phyloP scores from a whole-genome alignment of 2,329 filamentous ascomycete genomes.

The Diaporthe helianthi region DNA sequence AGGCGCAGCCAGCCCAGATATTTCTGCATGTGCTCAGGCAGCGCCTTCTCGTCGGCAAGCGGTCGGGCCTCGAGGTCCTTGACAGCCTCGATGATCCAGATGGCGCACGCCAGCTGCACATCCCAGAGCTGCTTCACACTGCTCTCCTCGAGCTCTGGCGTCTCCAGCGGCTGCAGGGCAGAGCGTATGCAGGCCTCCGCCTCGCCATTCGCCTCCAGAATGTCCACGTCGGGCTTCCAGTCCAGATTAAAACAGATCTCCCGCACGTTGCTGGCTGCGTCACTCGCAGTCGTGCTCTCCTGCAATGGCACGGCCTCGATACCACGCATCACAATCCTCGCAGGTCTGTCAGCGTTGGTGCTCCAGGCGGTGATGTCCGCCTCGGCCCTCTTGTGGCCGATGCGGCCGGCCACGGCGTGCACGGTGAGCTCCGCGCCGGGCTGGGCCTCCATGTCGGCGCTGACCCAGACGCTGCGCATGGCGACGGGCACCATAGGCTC shows the following conservation, averaged over 20 bases:
- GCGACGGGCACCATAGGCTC: constrained; percentile 33
- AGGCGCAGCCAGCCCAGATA: constrained; percentile 28
- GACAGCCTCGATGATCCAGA: constrained; percentile 28
- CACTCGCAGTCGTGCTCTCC: constrained; percentile 20
- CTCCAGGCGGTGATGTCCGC: constrained; percentile 32
- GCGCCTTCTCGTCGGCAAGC: constrained; percentile 23
- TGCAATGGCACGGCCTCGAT: constrained; percentile 30
- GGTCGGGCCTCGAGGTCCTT: constrained; percentile 25
- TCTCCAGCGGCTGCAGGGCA: constrained; percentile 20
- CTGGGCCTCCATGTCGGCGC: constrained; percentile 27
- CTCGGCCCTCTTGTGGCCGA: constrained; percentile 31
- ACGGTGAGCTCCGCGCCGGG: constrained; percentile 29
- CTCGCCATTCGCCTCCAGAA: constrained; percentile 29
- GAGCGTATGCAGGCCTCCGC: constrained; percentile 26
- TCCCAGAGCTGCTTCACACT: constrained; percentile 16
- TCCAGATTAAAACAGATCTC: constrained; percentile 30
- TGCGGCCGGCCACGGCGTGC: constrained; percentile 21
- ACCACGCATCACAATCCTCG: constrained; percentile 20
- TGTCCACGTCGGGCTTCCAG: constrained; percentile 30
- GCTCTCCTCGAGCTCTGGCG: constrained; percentile 4
- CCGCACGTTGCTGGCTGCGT: constrained; percentile 4
- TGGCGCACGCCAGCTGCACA: constrained; percentile 28
- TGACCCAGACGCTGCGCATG: constrained; percentile 31
- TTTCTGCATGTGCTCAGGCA: constrained; percentile 28
- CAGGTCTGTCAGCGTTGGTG: constrained; percentile 1